A percentile compares a stretch with the other conserved stretches of the same genome.
Conservation (phyloP, 129 eudicot genomes). For the Flaveria trinervia region DNA sequence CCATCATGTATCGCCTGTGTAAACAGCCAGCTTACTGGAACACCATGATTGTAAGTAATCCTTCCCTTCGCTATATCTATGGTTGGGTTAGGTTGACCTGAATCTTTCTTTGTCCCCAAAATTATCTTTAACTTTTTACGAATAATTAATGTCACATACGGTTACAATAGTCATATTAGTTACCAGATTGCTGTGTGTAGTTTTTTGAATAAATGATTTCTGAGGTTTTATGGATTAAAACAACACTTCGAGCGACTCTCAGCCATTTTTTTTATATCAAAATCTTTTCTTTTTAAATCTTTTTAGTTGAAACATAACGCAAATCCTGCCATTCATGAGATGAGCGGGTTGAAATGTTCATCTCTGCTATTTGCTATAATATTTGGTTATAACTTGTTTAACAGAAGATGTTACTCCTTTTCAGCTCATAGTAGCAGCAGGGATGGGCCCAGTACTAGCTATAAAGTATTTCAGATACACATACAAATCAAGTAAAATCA, state of each 20-base stretch:
- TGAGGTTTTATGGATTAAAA: not conserved
- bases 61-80: not conserved
- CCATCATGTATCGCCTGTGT: conserved; percentile 91
- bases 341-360: not conserved
- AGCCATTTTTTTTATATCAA: no score
- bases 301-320: not conserved
- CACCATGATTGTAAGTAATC: conserved; percentile 79
- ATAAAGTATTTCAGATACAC: conserved; percentile 91
- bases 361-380: not conserved
- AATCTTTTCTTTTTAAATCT: no score
- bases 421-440: conserved; percentile 83
- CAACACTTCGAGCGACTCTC: not conserved
- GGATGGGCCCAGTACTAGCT: conserved; percentile 96
- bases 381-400: conserved; percentile 4
- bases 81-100: not conserved
- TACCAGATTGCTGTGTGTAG: not conserved
- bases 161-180: no score
- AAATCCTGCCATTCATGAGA: not conserved
- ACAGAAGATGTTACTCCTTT: conserved; percentile 26
- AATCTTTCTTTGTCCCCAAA: not conserved
- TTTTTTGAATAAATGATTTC: not conserved
- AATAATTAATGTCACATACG: no score
- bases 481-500: conserved; percentile 85
- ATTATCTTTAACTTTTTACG: no score
- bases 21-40: conserved; percentile 93